Conservation (phyloP, 441 rosid species). For the Gossypium schwendimanii region DNA sequence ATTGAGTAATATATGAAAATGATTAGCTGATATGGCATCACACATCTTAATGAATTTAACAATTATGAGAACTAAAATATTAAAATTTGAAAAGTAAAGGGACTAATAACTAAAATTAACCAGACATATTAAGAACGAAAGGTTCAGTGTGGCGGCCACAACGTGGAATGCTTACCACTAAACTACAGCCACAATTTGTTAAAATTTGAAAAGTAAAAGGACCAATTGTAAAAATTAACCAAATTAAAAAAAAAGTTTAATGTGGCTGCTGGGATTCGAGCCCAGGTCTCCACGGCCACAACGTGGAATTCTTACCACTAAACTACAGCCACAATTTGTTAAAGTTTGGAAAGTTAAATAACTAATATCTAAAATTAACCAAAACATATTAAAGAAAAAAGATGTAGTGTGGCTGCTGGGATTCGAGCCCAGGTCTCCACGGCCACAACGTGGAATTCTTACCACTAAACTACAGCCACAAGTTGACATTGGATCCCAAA, state of each 20-base stretch:
- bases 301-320: constrained; percentile 59
- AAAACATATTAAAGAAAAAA: no score
- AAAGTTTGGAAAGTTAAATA: no score
- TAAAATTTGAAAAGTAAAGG: no score
- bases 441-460: constrained; percentile 56
- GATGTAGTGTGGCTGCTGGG: constrained; percentile 70
- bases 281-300: constrained; percentile 52
- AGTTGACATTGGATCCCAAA: rapidly evolving
- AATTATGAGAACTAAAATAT: no score
- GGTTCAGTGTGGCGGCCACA: constrained; percentile 29
- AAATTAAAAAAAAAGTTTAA: background rate
- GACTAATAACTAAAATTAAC: background rate
- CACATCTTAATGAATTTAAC: no score
- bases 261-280: constrained; percentile 67
- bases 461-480: constrained; percentile 53
- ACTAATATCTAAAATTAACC: no score
- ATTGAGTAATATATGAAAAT: no score
- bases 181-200: constrained; percentile 44
- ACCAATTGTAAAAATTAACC: no score
- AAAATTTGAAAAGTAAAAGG: no score
- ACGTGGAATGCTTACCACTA: constrained; percentile 66
- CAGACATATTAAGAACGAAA: no score
- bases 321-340: constrained; percentile 31
- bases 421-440: constrained; percentile 53
- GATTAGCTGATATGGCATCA: no score